A percentile compares a stretch with the other conserved stretches of the same genome.
These are phyloP conservation scores for Trichophyton equinum DNA, from an alignment of 2,329 filamentous ascomycete species.

Conservation along the genomic window DNA sequence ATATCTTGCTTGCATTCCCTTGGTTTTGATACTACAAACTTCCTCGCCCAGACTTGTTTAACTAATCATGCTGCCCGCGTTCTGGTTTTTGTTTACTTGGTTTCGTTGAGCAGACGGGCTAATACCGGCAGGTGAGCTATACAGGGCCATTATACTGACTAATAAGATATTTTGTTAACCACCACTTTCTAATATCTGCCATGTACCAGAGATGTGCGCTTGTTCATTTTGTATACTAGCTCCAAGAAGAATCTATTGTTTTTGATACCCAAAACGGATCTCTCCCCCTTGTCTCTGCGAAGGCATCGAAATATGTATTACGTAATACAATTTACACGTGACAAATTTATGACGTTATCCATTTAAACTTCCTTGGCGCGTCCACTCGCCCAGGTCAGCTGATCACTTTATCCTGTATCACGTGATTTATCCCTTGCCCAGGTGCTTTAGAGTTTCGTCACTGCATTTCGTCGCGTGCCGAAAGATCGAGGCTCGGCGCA, in stretches of 20 bases:
- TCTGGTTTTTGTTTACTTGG: neutral
- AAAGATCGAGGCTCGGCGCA: neutral
- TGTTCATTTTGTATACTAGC: neutral
- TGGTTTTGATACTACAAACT: no score
- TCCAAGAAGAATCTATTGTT: neutral
- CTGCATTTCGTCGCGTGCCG: neutral
- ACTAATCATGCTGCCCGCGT: neutral
- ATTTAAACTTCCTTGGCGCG: neutral
- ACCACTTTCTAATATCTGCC: neutral
- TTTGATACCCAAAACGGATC: no score
- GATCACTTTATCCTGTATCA: neutral
- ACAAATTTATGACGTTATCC: neutral
- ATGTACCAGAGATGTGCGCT: neutral
- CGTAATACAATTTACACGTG: neutral
- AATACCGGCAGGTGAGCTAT: no score
- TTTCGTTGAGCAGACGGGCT: no score
- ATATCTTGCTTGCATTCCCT: neutral
- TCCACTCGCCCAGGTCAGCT: neutral
- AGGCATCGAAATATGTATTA: neutral
- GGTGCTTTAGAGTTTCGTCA: neutral
- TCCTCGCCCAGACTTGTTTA: neutral
- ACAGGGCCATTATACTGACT: no score
- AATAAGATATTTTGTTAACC: no score
- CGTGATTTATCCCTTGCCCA: neutral
- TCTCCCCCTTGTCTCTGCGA: no score